phyloP scores from a whole-genome alignment of 225 moss, liverwort and hornwort genomes.

The Marchantia paleacea region DNA sequence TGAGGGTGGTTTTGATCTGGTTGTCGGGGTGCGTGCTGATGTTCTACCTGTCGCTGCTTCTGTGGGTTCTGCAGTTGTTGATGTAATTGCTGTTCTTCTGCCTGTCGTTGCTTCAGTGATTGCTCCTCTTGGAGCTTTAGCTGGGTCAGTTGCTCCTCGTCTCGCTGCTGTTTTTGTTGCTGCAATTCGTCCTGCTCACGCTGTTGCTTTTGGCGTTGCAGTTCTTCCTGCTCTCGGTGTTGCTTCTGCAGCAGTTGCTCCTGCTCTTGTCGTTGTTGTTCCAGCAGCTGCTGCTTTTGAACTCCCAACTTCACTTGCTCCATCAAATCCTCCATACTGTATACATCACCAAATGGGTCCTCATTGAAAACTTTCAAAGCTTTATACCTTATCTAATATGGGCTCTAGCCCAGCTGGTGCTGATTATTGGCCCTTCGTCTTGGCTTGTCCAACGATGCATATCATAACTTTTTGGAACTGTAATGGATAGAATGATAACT shows the following conservation, averaged over 20 bases:
- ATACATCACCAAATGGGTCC: conserved; percentile 39
- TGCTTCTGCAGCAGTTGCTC: neutral
- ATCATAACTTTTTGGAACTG: neutral
- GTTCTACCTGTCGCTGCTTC: conserved; percentile 56
- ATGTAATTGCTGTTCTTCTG: conserved; percentile 29
- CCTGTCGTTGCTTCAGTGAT: conserved; percentile 43
- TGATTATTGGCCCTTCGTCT: neutral
- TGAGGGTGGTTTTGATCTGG: conserved; percentile 6
- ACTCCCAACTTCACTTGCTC: conserved; percentile 44
- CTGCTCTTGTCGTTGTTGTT: conserved; percentile 10
- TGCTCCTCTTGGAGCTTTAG: conserved; percentile 26
- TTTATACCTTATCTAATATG: neutral
- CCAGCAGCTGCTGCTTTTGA: conserved; percentile 11
- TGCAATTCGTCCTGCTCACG: neutral
- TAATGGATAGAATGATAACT: neutral
- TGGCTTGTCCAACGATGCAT: neutral
- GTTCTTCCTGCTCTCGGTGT: conserved; percentile 7
- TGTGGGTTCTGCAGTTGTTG: conserved; percentile 38
- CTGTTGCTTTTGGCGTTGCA: neutral
- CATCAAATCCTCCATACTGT: conserved; percentile 52
- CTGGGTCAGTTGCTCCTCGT: neutral
- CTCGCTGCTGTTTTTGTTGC: neutral
- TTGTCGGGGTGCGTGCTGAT: conserved; percentile 44
- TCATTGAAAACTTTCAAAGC: neutral
- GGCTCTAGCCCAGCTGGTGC: neutral